Conservation (phyloP, 345 rosid species). For the Gynandropsis gynandra region DNA sequence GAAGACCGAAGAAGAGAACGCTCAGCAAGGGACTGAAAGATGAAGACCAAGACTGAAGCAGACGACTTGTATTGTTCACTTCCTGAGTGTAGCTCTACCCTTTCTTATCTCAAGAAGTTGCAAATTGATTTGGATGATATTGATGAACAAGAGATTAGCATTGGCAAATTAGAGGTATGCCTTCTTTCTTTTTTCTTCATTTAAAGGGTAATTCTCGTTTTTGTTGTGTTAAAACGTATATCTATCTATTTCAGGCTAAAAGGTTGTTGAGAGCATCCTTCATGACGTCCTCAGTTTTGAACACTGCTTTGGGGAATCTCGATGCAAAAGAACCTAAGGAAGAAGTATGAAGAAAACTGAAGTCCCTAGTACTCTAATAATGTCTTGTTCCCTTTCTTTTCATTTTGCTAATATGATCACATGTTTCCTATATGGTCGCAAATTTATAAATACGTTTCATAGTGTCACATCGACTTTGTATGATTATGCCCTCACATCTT, state of each 20-base stretch:
- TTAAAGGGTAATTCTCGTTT: no score
- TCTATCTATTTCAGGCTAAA: background rate
- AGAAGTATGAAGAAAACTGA: slow-evolving; percentile 2
- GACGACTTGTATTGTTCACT: background rate
- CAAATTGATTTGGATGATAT: slow-evolving; percentile 1
- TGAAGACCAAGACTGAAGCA: no score
- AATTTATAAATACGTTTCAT: no score
- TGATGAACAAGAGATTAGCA: slow-evolving; percentile 3
- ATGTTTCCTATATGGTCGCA: no score
- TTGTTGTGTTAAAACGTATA: no score
- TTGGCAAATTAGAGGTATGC: slow-evolving; percentile 10
- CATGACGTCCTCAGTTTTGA: slow-evolving; percentile 12
- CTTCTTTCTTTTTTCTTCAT: background rate
- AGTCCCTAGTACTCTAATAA: no score
- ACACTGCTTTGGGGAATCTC: slow-evolving; percentile 15
- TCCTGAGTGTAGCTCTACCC: background rate
- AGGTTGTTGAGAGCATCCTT: slow-evolving; percentile 17
- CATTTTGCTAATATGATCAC: no score
- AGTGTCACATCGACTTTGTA: no score
- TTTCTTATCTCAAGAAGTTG: slow-evolving; percentile 7
- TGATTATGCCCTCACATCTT: no score
- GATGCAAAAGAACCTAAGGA: slow-evolving; percentile 5
- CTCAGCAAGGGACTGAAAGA: no score
- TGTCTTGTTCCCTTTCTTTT: no score
- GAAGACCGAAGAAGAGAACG: no score